A percentile compares a stretch with the other conserved stretches of the same genome.
phyloP scores from a whole-genome alignment of 805 yeast species.

The Metschnikowia cubensis region DNA sequence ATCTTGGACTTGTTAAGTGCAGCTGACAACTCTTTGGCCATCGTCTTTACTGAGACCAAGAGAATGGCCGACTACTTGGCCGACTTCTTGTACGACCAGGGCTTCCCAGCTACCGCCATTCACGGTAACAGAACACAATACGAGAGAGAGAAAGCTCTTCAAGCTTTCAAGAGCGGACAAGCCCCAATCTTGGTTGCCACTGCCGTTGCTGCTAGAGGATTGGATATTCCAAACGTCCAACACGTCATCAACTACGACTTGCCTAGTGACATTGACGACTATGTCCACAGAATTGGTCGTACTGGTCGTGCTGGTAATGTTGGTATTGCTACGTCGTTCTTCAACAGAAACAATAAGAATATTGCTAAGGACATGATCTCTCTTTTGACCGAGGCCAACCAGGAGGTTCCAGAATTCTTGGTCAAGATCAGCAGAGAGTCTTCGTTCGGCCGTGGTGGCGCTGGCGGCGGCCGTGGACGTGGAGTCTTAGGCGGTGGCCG shows the following conservation, averaged over 20 bases:
- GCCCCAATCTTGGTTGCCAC: slow-evolving; percentile 97
- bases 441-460: slow-evolving; percentile 41
- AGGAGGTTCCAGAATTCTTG: slow-evolving; percentile 92
- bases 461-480: slow-evolving; percentile 35
- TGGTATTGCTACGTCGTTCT: slow-evolving; percentile 97
- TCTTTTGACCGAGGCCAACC: slow-evolving; percentile 91
- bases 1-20: slow-evolving; percentile 79
- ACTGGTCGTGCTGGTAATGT: slow-evolving; percentile 99
- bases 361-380: slow-evolving; percentile 84
- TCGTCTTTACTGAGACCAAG: slow-evolving; percentile 96
- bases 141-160: slow-evolving; percentile 97
- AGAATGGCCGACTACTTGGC: slow-evolving; percentile 96
- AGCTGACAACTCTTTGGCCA: slow-evolving; percentile 78
- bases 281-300: slow-evolving; percentile 99
- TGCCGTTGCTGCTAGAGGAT: slow-evolving; percentile 99
- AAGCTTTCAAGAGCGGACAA: slow-evolving; percentile 86
- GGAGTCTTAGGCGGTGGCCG: slow-evolving; percentile 53
- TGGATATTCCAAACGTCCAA: slow-evolving; percentile 98
- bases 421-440: slow-evolving; percentile 75
- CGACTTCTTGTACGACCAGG: slow-evolving; percentile 82
- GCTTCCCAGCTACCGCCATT: slow-evolving; percentile 95
- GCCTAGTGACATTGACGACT: slow-evolving; percentile 96
- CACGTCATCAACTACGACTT: slow-evolving; percentile 97
- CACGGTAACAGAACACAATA: slow-evolving; percentile 98
- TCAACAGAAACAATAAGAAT: slow-evolving; percentile 92